Percentiles rank a stretch among this genome's conserved stretches.
phyloP scores from a whole-genome alignment of 2,329 filamentous ascomycete genomes.

The Fusarium guadeloupense region DNA sequence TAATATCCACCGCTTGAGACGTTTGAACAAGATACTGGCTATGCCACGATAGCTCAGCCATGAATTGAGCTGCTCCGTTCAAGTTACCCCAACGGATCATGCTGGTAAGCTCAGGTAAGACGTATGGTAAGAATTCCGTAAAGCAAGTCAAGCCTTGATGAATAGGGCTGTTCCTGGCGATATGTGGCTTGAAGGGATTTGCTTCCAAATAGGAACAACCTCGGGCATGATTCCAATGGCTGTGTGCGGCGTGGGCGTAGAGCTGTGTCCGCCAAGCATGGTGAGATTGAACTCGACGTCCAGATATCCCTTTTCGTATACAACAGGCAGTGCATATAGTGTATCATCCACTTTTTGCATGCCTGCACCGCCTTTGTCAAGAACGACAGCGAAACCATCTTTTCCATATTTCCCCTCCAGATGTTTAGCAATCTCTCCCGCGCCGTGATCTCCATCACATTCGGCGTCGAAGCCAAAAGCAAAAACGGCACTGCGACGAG shows the following conservation, averaged over 20 bases:
- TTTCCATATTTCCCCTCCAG: constrained; percentile 63
- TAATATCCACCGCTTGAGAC: constrained; percentile 66
- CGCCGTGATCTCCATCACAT: constrained; percentile 64
- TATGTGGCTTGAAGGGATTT: constrained; percentile 59
- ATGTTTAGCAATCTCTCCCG: constrained; percentile 58
- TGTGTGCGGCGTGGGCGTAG: constrained; percentile 67
- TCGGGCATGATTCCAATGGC: constrained; percentile 74
- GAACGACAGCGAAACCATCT: constrained; percentile 64
- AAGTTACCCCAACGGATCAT: constrained; percentile 43
- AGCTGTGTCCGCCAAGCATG: constrained; percentile 67
- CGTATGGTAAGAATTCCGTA: constrained; percentile 61
- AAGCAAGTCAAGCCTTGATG: constrained; percentile 65
- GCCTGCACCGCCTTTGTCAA: constrained; percentile 70
- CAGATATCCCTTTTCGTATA: constrained; percentile 70
- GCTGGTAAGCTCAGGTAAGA: constrained; percentile 52
- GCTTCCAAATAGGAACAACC: constrained; percentile 69
- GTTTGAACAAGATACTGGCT: constrained; percentile 65
- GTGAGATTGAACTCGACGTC: constrained; percentile 65
- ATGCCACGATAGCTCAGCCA: constrained; percentile 26
- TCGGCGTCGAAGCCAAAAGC: constrained; percentile 73
- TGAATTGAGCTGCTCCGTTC: constrained; percentile 36
- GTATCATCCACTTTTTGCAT: constrained; percentile 56
- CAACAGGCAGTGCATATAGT: constrained; percentile 63
- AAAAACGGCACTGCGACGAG: constrained; percentile 64
- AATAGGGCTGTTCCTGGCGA: constrained; percentile 60